These are phyloP conservation scores for Leishmania gerbilli DNA, from an alignment of 208 protist species.

Conservation along the genomic window DNA sequence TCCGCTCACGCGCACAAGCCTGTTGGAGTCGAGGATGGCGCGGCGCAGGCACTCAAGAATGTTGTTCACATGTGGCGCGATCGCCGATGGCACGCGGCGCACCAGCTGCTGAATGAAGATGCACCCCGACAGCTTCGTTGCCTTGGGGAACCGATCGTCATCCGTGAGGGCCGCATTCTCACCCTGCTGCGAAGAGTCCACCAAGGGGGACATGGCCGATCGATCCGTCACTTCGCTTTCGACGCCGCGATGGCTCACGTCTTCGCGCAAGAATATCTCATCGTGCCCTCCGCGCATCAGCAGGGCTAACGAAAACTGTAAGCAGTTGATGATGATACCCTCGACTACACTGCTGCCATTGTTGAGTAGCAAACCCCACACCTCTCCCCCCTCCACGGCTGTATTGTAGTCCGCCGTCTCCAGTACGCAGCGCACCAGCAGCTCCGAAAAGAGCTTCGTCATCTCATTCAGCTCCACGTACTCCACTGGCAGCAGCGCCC, in stretches of 20 bases:
- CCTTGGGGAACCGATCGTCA: conserved; percentile 27
- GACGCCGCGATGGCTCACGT: background rate
- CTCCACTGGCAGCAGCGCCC: conserved; percentile 69
- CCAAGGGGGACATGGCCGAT: background rate
- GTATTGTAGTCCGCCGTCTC: conserved; percentile 43
- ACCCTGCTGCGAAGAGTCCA: conserved; percentile 6
- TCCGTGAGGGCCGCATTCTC: conserved; percentile 4
- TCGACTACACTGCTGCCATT: conserved; percentile 77
- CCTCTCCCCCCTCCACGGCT: conserved; percentile 57
- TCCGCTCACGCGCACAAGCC: conserved; percentile 40
- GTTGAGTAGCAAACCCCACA: conserved; percentile 81
- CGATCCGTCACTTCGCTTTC: background rate
- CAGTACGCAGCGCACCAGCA: conserved; percentile 68
- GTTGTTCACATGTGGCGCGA: conserved; percentile 48
- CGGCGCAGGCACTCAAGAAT: conserved; percentile 68
- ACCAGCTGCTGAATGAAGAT: conserved; percentile 80
- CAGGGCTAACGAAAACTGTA: conserved; percentile 57
- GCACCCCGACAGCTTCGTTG: conserved; percentile 68
- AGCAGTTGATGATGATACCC: conserved; percentile 65
- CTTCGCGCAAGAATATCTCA: conserved; percentile 34
- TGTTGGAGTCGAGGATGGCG: conserved; percentile 49
- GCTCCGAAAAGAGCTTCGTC: conserved; percentile 69
- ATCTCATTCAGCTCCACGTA: conserved; percentile 83
- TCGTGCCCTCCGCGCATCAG: conserved; percentile 48
- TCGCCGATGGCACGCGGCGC: conserved; percentile 60